Evolutionary conservation across 768 basidiomycete genomes (phyloP).

Genomic region (Glaciozyma antarctica): DNA sequence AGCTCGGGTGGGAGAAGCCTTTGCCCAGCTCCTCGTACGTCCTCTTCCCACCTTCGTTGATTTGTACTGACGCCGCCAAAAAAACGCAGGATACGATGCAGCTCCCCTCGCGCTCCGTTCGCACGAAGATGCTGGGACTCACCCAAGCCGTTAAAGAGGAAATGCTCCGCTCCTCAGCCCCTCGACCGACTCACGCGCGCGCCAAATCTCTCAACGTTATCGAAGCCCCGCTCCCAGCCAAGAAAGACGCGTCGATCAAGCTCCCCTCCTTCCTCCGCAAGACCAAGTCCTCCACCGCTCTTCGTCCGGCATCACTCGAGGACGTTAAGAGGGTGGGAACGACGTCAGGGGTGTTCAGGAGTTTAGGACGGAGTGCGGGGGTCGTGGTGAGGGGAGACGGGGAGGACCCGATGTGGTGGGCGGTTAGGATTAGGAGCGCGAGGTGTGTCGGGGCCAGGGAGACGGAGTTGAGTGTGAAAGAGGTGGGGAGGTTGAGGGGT

Average conservation of each 20-base stretch:
- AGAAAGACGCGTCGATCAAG: constrained; percentile 10
- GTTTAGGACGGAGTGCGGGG: neutral
- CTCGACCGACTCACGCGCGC: constrained; percentile 43
- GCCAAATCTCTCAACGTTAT: constrained; percentile 12
- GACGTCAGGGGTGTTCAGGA: neutral
- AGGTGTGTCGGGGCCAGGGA: constrained; percentile 44
- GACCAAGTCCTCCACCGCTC: constrained; percentile 21
- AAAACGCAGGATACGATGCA: constrained; percentile 68
- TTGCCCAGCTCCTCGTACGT: constrained; percentile 70
- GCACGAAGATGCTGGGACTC: constrained; percentile 70
- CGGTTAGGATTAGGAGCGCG: constrained; percentile 55
- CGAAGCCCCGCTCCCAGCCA: neutral
- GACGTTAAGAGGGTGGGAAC: neutral
- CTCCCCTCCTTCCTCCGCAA: constrained; percentile 2
- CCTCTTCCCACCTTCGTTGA: neutral
- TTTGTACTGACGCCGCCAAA: neutral
- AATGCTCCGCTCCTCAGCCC: constrained; percentile 74
- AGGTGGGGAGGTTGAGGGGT: constrained; percentile 75
- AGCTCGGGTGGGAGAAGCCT: constrained; percentile 55
- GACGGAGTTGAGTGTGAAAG: constrained; percentile 68
- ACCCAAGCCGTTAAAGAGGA: constrained; percentile 78
- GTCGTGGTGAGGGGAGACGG: constrained; percentile 43
- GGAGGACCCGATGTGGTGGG: constrained; percentile 46
- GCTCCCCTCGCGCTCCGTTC: constrained; percentile 59
- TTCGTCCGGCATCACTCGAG: neutral